Conservation (phyloP, 352 stramenopile species). For the Pythium volutum region DNA sequence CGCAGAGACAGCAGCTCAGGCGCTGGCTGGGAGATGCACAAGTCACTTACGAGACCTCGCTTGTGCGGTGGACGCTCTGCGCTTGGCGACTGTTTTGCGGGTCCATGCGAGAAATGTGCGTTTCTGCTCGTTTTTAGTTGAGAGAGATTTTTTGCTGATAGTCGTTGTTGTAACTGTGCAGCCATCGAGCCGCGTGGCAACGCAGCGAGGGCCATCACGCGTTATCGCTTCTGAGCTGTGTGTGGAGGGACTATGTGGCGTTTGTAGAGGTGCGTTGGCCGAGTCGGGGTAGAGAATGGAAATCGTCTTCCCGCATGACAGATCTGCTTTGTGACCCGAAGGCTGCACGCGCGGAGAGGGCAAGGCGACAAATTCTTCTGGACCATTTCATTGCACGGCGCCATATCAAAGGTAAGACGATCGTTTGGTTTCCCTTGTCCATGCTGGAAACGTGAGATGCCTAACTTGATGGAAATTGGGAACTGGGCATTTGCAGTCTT, state of each 20-base stretch:
- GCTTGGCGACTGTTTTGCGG: conserved; percentile 40
- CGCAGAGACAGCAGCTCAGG: conserved; percentile 28
- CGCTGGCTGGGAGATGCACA: conserved; percentile 18
- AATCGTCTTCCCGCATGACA: not conserved
- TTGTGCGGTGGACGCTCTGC: conserved; percentile 33
- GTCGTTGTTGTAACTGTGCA: conserved; percentile 2
- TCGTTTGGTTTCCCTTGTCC: not conserved
- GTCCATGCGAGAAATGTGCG: conserved; percentile 49
- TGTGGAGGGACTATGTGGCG: conserved; percentile 14
- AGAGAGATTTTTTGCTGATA: not conserved
- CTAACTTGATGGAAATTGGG: not conserved
- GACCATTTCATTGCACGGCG: conserved; percentile 32
- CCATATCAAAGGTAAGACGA: conserved; percentile 33
- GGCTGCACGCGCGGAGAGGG: conserved; percentile 30
- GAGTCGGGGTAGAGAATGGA: not conserved
- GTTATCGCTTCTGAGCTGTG: not conserved
- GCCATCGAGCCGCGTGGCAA: conserved; percentile 37
- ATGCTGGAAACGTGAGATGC: not conserved
- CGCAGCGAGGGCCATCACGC: conserved; percentile 29
- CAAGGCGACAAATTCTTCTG: conserved; percentile 25
- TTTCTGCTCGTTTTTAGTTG: not conserved
- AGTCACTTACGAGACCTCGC: conserved; percentile 20
- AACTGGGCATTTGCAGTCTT: conserved; percentile 12
- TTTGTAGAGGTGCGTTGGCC: conserved; percentile 35
- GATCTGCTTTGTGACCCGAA: conserved; percentile 14